Evolutionary conservation across 345 rosid genomes (phyloP), one percentile per base, ranked within the genome.

Genomic region (Gossypium thurberi): DNA sequence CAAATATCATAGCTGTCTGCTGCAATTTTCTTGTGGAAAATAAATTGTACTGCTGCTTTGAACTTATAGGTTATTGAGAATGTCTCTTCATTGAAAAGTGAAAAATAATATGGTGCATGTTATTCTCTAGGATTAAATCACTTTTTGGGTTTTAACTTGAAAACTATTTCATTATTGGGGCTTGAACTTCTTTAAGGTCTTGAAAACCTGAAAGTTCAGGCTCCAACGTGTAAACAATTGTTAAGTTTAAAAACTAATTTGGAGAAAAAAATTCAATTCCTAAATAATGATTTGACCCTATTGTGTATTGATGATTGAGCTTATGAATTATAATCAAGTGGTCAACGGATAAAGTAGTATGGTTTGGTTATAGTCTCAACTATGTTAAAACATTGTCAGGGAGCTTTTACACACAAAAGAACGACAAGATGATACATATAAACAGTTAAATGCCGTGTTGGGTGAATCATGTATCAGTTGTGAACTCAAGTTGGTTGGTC

Each of bases 401-500:
- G 92, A 93, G 71, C 91, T 81, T 58, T 80, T 91, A 58, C 96
- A 93, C 70, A 86, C 89, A 9, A 81, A 83, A 73, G 69, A 52
- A 28, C 85, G 92, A 37, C 92, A 85, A 72, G 89, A 87, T 57
- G 85, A 91, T 80, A 84, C 85, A 15, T 80, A 69, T 25, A 83
- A 88, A 68, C 87, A 86, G 78, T 77, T 93, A 83, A 80, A 82
- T 80, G 83, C 83, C 70, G 87, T 88, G 57, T 82, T 93, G 67
- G 96, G 96, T 23, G 88, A 88, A 74, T 84, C 88, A 0, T 88
- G 97, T 76, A 86, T 86, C 77, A 85, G 89, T 79, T 91, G 94
- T 85, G 96, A 91, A 72, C 90, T 93, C 62, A 82, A 80, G 79
- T 73, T 91, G 82, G 88, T 85, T 33, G 92, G 90, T 69, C 86